Percentiles rank a stretch among this genome's conserved stretches.
These are phyloP conservation scores for Peniophora sp. DNA, from an alignment of 1,284 basidiomycete genomes.

Conservation along the genomic window DNA sequence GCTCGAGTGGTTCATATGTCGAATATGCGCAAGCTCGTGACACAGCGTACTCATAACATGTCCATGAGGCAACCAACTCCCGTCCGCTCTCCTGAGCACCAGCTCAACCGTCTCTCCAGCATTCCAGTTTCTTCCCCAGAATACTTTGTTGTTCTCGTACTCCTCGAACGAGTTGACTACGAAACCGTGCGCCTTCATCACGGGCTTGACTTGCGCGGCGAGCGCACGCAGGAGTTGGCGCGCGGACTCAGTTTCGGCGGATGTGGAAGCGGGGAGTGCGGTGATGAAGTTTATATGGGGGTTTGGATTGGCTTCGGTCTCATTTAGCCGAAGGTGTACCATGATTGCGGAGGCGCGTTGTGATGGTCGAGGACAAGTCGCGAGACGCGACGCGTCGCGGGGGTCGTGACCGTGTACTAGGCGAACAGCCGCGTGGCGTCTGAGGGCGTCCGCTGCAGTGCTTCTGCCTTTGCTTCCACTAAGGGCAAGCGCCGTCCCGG, in stretches of 20 bases:
- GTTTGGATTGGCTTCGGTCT: constrained; percentile 64
- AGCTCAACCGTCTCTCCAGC: constrained; percentile 71
- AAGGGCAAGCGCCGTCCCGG: no score
- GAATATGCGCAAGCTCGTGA: constrained; percentile 70
- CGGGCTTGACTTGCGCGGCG: constrained; percentile 71
- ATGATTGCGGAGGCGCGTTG: constrained; percentile 35
- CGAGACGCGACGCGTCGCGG: no score
- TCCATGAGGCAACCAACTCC: constrained; percentile 51
- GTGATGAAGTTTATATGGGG: constrained; percentile 69
- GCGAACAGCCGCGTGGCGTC: no score
- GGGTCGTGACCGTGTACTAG: no score
- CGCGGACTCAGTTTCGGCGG: constrained; percentile 44
- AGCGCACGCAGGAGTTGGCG: constrained; percentile 64
- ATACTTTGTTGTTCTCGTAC: constrained; percentile 72
- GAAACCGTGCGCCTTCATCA: constrained; percentile 76
- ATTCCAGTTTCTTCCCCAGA: constrained; percentile 78
- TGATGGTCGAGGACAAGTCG: background rate
- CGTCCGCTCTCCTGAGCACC: constrained; percentile 54
- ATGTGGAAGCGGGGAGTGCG: constrained; percentile 36
- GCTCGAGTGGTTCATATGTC: constrained; percentile 76
- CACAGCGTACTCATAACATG: constrained; percentile 74
- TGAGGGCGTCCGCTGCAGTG: no score
- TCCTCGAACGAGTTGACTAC: constrained; percentile 72
- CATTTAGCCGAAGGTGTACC: constrained; percentile 68
- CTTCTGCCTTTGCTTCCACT: no score